Evolutionary conservation across 495 filamentous ascomycete species (phyloP).

Genomic region (Lasiosphaeria miniovina): DNA sequence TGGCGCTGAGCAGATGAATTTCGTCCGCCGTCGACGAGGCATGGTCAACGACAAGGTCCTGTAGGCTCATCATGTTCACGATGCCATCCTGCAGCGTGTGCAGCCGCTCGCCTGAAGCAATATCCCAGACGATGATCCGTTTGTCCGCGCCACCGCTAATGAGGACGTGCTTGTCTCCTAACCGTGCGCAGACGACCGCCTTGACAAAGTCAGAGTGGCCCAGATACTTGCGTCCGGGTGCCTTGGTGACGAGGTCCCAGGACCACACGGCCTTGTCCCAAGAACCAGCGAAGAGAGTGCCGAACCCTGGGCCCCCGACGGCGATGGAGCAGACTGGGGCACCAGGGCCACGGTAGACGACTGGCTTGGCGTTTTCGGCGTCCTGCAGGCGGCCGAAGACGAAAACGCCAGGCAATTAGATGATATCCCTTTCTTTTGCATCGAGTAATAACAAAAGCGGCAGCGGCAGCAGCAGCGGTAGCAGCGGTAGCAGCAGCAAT

Average conservation of each 20-base stretch:
- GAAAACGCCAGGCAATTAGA: background rate
- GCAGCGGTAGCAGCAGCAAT: no score
- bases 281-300: slow-evolving; percentile 73
- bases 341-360: slow-evolving; percentile 65
- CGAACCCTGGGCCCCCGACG: slow-evolving; percentile 53
- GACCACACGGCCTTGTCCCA: slow-evolving; percentile 93
- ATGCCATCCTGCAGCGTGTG: slow-evolving; percentile 64
- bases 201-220: slow-evolving; percentile 94
- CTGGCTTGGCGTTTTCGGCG: slow-evolving; percentile 32
- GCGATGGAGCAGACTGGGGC: slow-evolving; percentile 78
- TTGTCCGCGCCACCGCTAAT: slow-evolving; percentile 86
- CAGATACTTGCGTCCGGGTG: slow-evolving; percentile 55
- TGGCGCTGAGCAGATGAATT: slow-evolving; percentile 67
- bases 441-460: background rate
- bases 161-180: slow-evolving; percentile 61
- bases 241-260: slow-evolving; percentile 61
- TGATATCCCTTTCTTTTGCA: slow-evolving; percentile 1
- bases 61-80: slow-evolving; percentile 71
- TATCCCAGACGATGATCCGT: slow-evolving; percentile 80
- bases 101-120: slow-evolving; percentile 60
- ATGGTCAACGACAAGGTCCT: slow-evolving; percentile 72
- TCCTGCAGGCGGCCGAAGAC: slow-evolving; percentile 18
- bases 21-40: slow-evolving; percentile 43
- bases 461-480: no score
- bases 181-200: slow-evolving; percentile 55